Percentiles rank a stretch among this genome's conserved stretches.
These are phyloP conservation scores for Chaetothyriales sp. DNA, from an alignment of 2,329 filamentous ascomycete genomes.

Conservation along the genomic window DNA sequence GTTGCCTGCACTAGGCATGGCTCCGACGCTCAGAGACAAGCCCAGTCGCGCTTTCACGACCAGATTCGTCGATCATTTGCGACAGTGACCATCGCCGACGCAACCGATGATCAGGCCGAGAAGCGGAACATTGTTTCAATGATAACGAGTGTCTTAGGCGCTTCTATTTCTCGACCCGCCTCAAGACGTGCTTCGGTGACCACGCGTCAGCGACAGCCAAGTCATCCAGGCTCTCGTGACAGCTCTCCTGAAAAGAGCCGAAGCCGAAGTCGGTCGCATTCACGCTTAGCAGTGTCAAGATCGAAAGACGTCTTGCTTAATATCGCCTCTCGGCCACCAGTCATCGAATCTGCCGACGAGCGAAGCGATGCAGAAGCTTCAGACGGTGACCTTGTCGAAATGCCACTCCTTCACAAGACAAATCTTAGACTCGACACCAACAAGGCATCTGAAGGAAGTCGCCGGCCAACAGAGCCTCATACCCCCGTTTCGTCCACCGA, in stretches of 20 bases:
- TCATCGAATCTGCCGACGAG: conserved; percentile 16
- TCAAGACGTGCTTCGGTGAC: background rate
- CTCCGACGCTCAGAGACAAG: conserved; percentile 53
- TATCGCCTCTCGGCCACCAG: conserved; percentile 7
- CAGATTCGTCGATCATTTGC: conserved; percentile 48
- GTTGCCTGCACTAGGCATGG: conserved; percentile 86
- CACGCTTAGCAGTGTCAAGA: conserved; percentile 9
- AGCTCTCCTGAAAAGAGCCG: conserved; percentile 10
- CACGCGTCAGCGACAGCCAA: background rate
- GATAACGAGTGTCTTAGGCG: conserved; percentile 54
- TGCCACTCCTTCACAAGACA: conserved; percentile 6
- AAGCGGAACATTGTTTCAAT: conserved; percentile 60
- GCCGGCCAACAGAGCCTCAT: conserved; percentile 11
- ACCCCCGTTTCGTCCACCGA: conserved; percentile 14
- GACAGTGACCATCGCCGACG: conserved; percentile 59
- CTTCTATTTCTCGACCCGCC: conserved; percentile 50
- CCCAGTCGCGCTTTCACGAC: conserved; percentile 57
- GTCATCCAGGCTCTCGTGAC: conserved; percentile 4
- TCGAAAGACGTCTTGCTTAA: conserved; percentile 14
- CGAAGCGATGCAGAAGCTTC: conserved; percentile 5
- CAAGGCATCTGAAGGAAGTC: conserved; percentile 4
- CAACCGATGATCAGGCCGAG: conserved; percentile 56
- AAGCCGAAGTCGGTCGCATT: conserved; percentile 13
- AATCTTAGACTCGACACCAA: conserved; percentile 14
- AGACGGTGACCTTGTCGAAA: conserved; percentile 4